phyloP scores from a whole-genome alignment of 169 alveolate genomes.

The Eimeria tenella region DNA sequence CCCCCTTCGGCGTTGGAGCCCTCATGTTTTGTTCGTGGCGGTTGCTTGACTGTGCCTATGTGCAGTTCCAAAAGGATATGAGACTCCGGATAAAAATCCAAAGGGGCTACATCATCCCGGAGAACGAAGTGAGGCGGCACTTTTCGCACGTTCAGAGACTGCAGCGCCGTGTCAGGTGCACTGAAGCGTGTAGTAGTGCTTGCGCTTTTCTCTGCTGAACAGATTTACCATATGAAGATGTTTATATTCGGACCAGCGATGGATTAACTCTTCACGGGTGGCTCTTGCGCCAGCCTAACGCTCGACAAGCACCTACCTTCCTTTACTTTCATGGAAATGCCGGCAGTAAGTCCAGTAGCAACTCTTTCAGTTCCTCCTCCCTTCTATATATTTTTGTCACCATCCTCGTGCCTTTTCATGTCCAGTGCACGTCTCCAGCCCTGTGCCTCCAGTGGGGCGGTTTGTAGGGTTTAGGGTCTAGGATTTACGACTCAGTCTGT shows the following conservation, averaged over 20 bases:
- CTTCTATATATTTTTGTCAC: no score
- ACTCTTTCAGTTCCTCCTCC: no score
- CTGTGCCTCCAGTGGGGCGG: no score
- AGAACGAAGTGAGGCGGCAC: constrained; percentile 37
- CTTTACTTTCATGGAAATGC: constrained; percentile 80
- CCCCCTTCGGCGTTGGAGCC: not conserved
- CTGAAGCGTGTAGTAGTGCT: not conserved
- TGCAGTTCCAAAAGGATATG: constrained; percentile 63
- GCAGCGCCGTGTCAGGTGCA: not conserved
- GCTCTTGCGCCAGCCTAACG: constrained; percentile 58
- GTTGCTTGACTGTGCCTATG: not conserved
- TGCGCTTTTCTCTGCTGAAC: not conserved
- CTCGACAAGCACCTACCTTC: constrained; percentile 75
- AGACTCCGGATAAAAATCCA: constrained; percentile 45
- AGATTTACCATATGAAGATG: constrained; percentile 75
- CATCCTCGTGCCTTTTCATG: no score
- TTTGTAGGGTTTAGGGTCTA: no score
- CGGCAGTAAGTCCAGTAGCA: constrained; percentile 60
- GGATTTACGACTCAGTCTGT: no score
- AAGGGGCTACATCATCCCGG: constrained; percentile 62
- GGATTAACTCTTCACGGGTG: constrained; percentile 72
- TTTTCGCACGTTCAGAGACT: not conserved
- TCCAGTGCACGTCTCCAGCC: no score
- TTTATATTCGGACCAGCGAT: constrained; percentile 66
- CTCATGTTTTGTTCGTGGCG: not conserved